Evolutionary conservation across 176 grass and related monocot species (phyloP).

Genomic region (Hordeum vulgare): MorexV3_pseudomolecules_assembly NC_058520.1:30858898-30859397

Average conservation of each 20-base stretch:
- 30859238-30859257: background rate
- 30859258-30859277: background rate
- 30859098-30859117: too few relatives aligned
- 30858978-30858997: background rate
- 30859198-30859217: background rate
- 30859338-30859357: background rate
- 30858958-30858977: background rate
- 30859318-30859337: background rate
- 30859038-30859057: background rate
- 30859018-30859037: background rate
- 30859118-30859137: too few relatives aligned
- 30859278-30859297: background rate
- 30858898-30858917: background rate
- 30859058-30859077: too few relatives aligned
- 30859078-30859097: too few relatives aligned
- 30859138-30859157: background rate
- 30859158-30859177: slow-evolving; percentile 4
- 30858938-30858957: too few relatives aligned
- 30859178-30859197: slow-evolving; percentile 6
- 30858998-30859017: background rate
- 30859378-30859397: background rate
- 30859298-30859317: background rate
- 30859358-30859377: background rate
- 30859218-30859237: background rate
- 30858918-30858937: background rate